Evolutionary conservation across 2,329 filamentous ascomycete genomes (phyloP).

Genomic region (Calonectria crousiana): DNA sequence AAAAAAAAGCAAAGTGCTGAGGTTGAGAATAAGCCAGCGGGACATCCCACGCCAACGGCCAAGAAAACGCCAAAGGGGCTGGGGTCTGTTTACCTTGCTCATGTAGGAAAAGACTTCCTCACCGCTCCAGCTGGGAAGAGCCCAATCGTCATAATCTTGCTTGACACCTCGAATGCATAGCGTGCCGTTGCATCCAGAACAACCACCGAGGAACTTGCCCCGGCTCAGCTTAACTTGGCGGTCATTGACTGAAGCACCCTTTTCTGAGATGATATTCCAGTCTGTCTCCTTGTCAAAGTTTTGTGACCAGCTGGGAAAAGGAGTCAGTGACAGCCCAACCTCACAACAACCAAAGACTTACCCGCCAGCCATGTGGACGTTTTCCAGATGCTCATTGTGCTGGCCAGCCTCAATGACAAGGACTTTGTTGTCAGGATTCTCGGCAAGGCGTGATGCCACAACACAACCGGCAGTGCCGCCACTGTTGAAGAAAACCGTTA

Average conservation of each 20-base stretch:
- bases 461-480: slow-evolving; percentile 55
- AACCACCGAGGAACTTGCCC: slow-evolving; percentile 63
- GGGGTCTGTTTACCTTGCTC: slow-evolving; percentile 56
- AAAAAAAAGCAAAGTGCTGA: slow-evolving; percentile 4
- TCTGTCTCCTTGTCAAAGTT: slow-evolving; percentile 63
- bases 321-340: not conserved
- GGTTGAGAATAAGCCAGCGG: not conserved
- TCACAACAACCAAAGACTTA: slow-evolving; percentile 39
- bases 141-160: slow-evolving; percentile 68
- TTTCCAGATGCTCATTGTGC: slow-evolving; percentile 58
- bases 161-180: slow-evolving; percentile 61
- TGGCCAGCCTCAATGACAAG: slow-evolving; percentile 54
- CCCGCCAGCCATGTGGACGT: slow-evolving; percentile 64
- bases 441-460: slow-evolving; percentile 52
- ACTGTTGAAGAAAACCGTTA: slow-evolving; percentile 30
- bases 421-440: slow-evolving; percentile 45
- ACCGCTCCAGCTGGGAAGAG: slow-evolving; percentile 65
- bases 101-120: slow-evolving; percentile 69
- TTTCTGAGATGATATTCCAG: slow-evolving; percentile 62
- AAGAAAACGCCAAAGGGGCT: not conserved
- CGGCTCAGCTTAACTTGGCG: slow-evolving; percentile 61
- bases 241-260: slow-evolving; percentile 52
- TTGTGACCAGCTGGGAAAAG: slow-evolving; percentile 52
- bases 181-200: slow-evolving; percentile 63
- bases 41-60: not conserved